Percentiles rank a stretch among this genome's conserved stretches.
phyloP scores from a whole-genome alignment of 176 grass and related monocot genomes.

The Carex myosuroides region DNA sequence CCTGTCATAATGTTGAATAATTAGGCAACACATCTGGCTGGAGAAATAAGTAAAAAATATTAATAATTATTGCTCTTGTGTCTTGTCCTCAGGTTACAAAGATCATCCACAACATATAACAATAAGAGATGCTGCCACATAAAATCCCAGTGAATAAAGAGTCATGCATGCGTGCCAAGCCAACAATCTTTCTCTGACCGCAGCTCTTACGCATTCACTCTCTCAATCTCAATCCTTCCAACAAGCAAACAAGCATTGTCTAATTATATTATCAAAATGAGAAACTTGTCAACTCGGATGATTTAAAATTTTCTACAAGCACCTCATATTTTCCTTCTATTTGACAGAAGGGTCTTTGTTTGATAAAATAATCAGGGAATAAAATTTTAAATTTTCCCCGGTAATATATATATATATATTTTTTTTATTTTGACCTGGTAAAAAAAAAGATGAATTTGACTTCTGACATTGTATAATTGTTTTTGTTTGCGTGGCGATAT shows the following conservation, averaged over 20 bases:
- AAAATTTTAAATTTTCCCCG: background rate
- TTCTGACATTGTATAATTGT: background rate
- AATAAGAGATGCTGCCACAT: background rate
- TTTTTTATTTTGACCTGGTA: background rate
- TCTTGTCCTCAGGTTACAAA: background rate
- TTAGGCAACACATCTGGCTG: background rate
- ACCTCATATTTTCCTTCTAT: constrained; percentile 5
- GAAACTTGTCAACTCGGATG: background rate
- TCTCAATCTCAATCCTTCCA: constrained; percentile 11
- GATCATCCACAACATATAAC: background rate
- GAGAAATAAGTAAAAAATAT: background rate
- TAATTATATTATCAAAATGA: background rate
- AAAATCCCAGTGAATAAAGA: constrained; percentile 6
- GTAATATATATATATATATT: background rate
- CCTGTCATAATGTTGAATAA: background rate
- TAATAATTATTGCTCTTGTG: background rate
- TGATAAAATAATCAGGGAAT: background rate
- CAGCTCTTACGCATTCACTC: constrained; percentile 22
- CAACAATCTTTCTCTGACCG: constrained; percentile 34
- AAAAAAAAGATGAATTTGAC: background rate
- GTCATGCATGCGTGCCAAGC: constrained; percentile 24
- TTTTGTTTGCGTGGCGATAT: background rate
- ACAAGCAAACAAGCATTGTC: constrained; percentile 14
- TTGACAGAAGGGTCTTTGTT: background rate
- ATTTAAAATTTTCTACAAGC: background rate